Base-by-base conservation (phyloP, 1,284 basidiomycete genomes). In the Puccinia novopanici region DNA sequence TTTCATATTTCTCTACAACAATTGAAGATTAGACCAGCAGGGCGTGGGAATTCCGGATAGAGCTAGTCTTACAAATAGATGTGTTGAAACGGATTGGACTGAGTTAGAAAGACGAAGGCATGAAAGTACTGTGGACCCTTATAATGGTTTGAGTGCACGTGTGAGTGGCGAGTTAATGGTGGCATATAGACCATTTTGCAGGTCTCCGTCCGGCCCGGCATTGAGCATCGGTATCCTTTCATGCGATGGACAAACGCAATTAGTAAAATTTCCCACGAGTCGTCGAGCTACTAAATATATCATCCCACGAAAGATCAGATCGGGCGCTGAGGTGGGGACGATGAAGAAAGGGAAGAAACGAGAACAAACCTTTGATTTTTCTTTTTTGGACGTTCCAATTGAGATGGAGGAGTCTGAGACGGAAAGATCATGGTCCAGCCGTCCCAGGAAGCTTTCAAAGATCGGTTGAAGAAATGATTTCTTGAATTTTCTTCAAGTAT, bases 401-500 rank as follows among this genome's bases (percentile, higher is more conserved):
- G 9, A 12, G 4, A 52, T 52, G 50, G 19, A 15, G 10, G 19
- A 52, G 19, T 52, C 9, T 22, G 4, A 4, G 50, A 52, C 50
- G 9, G 10, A 52, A 52, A 19, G 19, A 15, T 52, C 10, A 52
- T 4, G 19, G 50, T 12, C 19, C 50, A 52, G 19, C 50, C 50
- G 50, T 52, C 50, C 50, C 4, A 17, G 50, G 17, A 4, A 22
- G 50, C 4, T 12, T 52, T 37, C 37, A 61, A 15, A 61, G 57
- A 37, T 61, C 27, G 13, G 57, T 67, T 40, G 65, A 67, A 67
- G 40, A 67, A 48, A 67, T 67, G 65, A 72, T 72, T 30, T 54
- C 48, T 72, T 52, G 3, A 19, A 72, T 54, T n/a, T 72, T 72
- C 15, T 72, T 72, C 42, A 72, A 34, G 34, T 72, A 72, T 30